Base-by-base conservation (phyloP, 1,284 basidiomycete species). In the Ganoderma lingzhi region DNA sequence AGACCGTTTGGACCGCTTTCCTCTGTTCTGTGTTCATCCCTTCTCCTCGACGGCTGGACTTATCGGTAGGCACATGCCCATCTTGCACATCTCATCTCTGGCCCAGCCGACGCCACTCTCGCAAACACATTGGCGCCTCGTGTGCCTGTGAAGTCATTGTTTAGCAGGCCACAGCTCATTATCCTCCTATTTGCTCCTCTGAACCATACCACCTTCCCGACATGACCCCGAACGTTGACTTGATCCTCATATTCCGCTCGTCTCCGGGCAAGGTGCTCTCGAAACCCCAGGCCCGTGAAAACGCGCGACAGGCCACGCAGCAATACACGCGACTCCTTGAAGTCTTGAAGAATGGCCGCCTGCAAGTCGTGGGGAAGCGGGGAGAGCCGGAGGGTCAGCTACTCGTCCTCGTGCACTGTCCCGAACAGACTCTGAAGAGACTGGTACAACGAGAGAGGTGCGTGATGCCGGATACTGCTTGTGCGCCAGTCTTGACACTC, bases 351-450 rank as follows among this genome's bases (percentile, higher is more conserved):
- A 81, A 83, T 30, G 88, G 88, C 0, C 92, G 91, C 1, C 80
- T 96, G 62, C 86, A 86, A 60, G 92, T 90, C 0, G 90, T 91
- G 0, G 93, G 93, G 10, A 86, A 93, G 72, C 84, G 90, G 28
- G 94, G 93, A 15, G 91, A 92, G 75, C 85, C 87, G 14, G 85
- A 92, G 64, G 92, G 93, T 6, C 92, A 97, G 75, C 79, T 97
- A 3, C 85, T 97, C 63, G 83, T 98, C 3, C 90, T 98, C 71
- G 87, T 98, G 17, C 85, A 86, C n/a, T 94, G 93, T 69, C 89
- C 91, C 0, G 83, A 87, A 55, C 82, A 83, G 51, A 86, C 90
- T 67, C 81, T 97, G 12, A 78, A 86, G 44, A 86, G 87, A 65
- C 85, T 97, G 15, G 87, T 93, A 0, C 88, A 90, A 71, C 84